Evolutionary conservation across 352 stramenopile genomes (phyloP).

Genomic region (Pythium coloratum): DNA sequence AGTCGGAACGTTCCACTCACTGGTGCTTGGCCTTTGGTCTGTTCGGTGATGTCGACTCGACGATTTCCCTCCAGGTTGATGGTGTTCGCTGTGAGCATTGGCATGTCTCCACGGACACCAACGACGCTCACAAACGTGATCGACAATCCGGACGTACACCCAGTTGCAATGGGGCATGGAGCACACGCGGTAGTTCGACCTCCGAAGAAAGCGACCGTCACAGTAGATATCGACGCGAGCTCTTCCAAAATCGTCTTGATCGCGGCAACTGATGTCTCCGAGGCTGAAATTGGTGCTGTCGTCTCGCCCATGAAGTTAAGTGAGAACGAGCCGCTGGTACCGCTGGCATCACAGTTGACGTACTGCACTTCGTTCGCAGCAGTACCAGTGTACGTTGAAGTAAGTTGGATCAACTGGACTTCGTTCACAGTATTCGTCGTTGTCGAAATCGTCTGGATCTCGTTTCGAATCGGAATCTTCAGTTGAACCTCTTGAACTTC

Average conservation of each 20-base stretch:
- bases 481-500: constrained; percentile 77
- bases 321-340: constrained; percentile 77
- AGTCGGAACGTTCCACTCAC: constrained; percentile 91
- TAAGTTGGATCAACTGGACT: constrained; percentile 90
- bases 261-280: constrained; percentile 59
- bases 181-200: constrained; percentile 64
- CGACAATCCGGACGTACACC: constrained; percentile 73
- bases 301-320: constrained; percentile 86
- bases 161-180: constrained; percentile 48
- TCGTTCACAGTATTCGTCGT: constrained; percentile 66
- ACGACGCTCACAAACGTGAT: constrained; percentile 89
- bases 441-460: constrained; percentile 77
- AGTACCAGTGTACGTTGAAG: constrained; percentile 65
- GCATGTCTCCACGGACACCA: constrained; percentile 85
- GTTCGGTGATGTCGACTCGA: constrained; percentile 81
- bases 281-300: constrained; percentile 84
- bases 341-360: constrained; percentile 89
- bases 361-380: constrained; percentile 82
- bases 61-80: constrained; percentile 89
- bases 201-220: constrained; percentile 76
- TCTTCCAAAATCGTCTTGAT: constrained; percentile 91
- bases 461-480: constrained; percentile 61
- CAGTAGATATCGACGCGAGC: constrained; percentile 81
- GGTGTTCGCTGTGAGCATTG: constrained; percentile 80
- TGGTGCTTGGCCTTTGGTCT: constrained; percentile 79